Percentiles rank a stretch among this genome's conserved stretches.
Conservation (phyloP, 257 asterid species). For the Fraxinus cuspidata region DNA sequence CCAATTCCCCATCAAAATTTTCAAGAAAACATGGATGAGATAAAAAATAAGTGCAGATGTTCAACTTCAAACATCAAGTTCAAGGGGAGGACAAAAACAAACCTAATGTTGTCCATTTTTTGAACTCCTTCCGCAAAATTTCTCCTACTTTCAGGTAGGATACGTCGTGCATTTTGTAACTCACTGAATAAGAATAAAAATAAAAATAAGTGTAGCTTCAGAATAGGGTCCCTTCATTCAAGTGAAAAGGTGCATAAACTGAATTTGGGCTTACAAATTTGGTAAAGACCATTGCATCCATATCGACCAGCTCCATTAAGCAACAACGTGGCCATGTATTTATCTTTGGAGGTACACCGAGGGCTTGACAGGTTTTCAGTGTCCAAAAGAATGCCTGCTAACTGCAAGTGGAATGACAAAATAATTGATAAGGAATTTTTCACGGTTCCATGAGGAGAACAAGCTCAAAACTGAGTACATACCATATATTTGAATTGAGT, state of each 20-base stretch:
- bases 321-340: slow-evolving; percentile 76
- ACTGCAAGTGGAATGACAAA: slow-evolving; percentile 40
- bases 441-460: not conserved
- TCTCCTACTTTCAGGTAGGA: slow-evolving; percentile 55
- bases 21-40: slow-evolving; percentile 2
- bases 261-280: slow-evolving; percentile 52
- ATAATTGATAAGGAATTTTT: slow-evolving; percentile 1
- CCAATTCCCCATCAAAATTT: slow-evolving; percentile 9
- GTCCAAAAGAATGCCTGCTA: slow-evolving; percentile 81
- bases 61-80: slow-evolving; percentile 4
- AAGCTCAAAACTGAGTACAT: slow-evolving; percentile 16
- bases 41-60: slow-evolving; percentile 1
- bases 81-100: slow-evolving; percentile 20
- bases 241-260: slow-evolving; percentile 11
- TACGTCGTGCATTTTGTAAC: slow-evolving; percentile 46
- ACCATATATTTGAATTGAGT: slow-evolving; percentile 8
- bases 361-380: slow-evolving; percentile 66
- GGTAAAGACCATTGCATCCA: slow-evolving; percentile 78
- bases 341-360: slow-evolving; percentile 61
- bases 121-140: slow-evolving; percentile 60
- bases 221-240: not conserved
- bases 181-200: slow-evolving; percentile 51
- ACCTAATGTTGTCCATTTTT: slow-evolving; percentile 63
- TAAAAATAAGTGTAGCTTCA: slow-evolving; percentile 4
- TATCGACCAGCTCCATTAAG: slow-evolving; percentile 83